Base-by-base conservation (phyloP, 352 stramenopile species). In the Pythium insidiosum region DNA sequence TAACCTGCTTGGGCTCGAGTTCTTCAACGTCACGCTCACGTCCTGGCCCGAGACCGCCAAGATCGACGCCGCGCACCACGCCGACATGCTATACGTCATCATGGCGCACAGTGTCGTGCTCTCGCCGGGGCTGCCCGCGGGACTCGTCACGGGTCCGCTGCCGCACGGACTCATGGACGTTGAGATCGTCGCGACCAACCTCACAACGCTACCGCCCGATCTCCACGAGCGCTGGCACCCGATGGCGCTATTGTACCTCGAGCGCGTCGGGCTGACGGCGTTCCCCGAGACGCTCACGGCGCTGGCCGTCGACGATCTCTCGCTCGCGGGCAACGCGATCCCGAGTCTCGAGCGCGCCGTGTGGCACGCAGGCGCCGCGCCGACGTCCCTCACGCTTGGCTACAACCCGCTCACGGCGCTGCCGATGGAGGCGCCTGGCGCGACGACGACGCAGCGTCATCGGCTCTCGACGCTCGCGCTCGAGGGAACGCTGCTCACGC, bases 1-100 rank as follows among this genome's bases (percentile, higher is more conserved):
- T n/a, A 50, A 39, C 7, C 46, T 70, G 7, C 24, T 54, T 3
- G 57, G 53, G 0, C 24, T 70, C n/a, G 50, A 67, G 19, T 38
- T 70, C 21, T 64, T 48, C 53, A 59, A 55, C n/a, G 53, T 44
- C 3, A 48, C 24, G 12, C 44, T 70, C 16, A 15, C 31, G 0
- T 18, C 26, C 9, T 70, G 57, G 57, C 30, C 6, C 1, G 15
- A 22, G 10, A 36, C 52, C 3, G 48, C 53, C 5, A 43, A 39
- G 4, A 16, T 66, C n/a, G 57, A 31, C 0, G 9, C n/a, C 5
- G 19, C 20, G 5, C 26, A 29, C 7, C 44, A 53, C n/a, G 22
- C 39, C 3, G 3, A 23, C 2, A 37, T 70, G 15, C 25, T 36
- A 15, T 64, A 67, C 29, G 20, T 66, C 24, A 42, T 35, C 3